Base-by-base conservation (phyloP, 495 filamentous ascomycete genomes). In the Copromyces sp. region DNA sequence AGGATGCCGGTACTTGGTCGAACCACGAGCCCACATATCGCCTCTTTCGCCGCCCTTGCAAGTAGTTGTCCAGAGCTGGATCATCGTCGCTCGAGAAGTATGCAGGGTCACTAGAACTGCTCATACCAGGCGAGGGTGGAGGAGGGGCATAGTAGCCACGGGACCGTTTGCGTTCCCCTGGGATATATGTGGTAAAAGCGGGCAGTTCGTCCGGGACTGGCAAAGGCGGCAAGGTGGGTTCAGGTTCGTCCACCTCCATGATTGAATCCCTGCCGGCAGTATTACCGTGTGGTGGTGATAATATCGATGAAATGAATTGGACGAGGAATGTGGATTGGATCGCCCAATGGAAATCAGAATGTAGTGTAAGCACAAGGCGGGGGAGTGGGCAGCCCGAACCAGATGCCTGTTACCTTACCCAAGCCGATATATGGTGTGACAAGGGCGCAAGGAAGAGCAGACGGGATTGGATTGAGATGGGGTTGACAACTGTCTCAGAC, bases 51-150 rank as follows among this genome's bases (percentile, higher is more conserved):
- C 81, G 81, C 3, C 80, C 85, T 47, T 86, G 77, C 0, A 77
- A 75, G 78, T 94, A 93, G 73, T 93, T 91, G 73, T 93, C 91
- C n/a, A 92, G 76, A 0, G 87, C 86, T 8, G 90, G 90, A 61
- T 91, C 87, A 74, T 94, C 92, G 73, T 94, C 92, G 74, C 90
- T 93, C 0, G 91, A 93, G 81, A 94, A 94, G 5, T 93, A 77
- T 12, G 91, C 89, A 4, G 91, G 90, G 75, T 94, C 92, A 75
- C 91, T 93, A 38, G 92, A 93, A 39, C 83, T 80, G 38, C 79
- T 76, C 44, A 78, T 44, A 59, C 17, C 35, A 70, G 75, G 11
- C 35, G 73, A 70, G 78, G 79, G 74, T 69, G 75, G 12, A 39
- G 74, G 70, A 76, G 79, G 74, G 74, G 75, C 69, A 61, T 75